Conservation (phyloP, 805 yeast species). For the Saturnispora kantuleensis region DNA sequence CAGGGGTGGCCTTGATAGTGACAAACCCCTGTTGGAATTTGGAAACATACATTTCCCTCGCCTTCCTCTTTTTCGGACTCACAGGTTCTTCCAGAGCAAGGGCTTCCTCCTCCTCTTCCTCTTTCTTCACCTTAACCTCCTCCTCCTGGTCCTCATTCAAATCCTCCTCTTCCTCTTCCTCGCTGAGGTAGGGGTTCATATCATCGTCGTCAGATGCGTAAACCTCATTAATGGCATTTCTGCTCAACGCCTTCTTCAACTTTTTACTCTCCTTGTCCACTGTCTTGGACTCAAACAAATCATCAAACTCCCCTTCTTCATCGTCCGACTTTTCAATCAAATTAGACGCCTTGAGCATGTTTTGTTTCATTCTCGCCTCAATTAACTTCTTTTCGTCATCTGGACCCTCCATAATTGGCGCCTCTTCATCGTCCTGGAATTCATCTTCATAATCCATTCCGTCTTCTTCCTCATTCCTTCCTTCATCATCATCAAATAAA, state of each 20-base stretch:
- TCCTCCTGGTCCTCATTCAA: too few species aligned
- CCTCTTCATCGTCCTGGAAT: conserved; percentile 97
- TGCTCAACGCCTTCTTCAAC: conserved; percentile 70
- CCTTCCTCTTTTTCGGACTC: conserved; percentile 4
- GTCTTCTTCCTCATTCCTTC: conserved; percentile 62
- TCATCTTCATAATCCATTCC: conserved; percentile 94
- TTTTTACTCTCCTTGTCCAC: conserved; percentile 88
- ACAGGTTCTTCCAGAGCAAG: background rate
- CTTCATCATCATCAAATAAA: conserved; percentile 24
- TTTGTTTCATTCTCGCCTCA: conserved; percentile 73
- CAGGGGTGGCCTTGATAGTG: conserved; percentile 53
- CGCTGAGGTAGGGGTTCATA: conserved; percentile 65
- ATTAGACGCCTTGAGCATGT: conserved; percentile 75
- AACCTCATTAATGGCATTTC: conserved; percentile 79
- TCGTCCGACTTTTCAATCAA: conserved; percentile 52
- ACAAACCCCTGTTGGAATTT: conserved; percentile 42
- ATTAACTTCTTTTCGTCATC: conserved; percentile 91
- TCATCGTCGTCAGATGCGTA: conserved; percentile 76
- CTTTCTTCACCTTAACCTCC: conserved; percentile 23
- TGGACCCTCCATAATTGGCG: conserved; percentile 92
- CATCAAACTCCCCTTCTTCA: conserved; percentile 58
- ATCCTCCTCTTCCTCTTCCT: conserved; percentile 48
- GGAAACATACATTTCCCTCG: conserved; percentile 29
- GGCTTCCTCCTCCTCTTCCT: conserved; percentile 17
- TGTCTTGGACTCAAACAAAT: conserved; percentile 55